These are phyloP conservation scores for Vaccinium darrowii DNA, from an alignment of 148 eudicot genomes.

Conservation along the genomic window DNA sequence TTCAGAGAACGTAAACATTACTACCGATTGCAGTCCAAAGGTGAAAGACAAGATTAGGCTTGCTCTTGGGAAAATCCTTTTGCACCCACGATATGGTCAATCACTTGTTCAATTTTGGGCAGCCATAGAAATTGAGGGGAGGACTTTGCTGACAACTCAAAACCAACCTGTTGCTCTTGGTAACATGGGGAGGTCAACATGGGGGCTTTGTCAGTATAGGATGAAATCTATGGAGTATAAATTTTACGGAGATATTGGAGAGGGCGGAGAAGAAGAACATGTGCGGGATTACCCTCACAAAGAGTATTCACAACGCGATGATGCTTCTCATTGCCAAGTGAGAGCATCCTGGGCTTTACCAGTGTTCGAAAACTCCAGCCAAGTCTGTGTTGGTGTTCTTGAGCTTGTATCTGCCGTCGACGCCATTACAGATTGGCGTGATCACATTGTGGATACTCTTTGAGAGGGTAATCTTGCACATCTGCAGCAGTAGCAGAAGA, in stretches of 20 bases:
- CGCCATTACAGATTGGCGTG: too few relatives aligned
- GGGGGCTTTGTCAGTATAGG: background rate
- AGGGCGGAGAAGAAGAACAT: background rate
- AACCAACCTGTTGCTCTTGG: background rate
- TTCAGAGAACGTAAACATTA: background rate
- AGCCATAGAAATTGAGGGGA: background rate
- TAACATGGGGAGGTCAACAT: background rate
- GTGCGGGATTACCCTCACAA: too few relatives aligned
- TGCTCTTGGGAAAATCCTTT: background rate
- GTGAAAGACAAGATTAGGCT: background rate
- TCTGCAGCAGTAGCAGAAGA: too few relatives aligned
- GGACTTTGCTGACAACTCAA: background rate
- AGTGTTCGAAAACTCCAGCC: constrained; percentile 5
- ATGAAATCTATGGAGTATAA: background rate
- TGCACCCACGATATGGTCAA: background rate
- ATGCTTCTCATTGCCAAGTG: background rate
- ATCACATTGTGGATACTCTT: too few relatives aligned
- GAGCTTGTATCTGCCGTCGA: background rate
- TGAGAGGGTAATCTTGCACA: too few relatives aligned
- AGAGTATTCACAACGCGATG: background rate
- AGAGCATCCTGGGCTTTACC: background rate
- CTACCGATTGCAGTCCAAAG: background rate
- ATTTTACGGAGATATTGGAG: background rate
- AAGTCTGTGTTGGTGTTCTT: background rate
- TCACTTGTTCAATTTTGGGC: background rate